These are phyloP conservation scores for Populus ilicifolia DNA, from an alignment of 345 rosid species.

Conservation along the genomic window DNA sequence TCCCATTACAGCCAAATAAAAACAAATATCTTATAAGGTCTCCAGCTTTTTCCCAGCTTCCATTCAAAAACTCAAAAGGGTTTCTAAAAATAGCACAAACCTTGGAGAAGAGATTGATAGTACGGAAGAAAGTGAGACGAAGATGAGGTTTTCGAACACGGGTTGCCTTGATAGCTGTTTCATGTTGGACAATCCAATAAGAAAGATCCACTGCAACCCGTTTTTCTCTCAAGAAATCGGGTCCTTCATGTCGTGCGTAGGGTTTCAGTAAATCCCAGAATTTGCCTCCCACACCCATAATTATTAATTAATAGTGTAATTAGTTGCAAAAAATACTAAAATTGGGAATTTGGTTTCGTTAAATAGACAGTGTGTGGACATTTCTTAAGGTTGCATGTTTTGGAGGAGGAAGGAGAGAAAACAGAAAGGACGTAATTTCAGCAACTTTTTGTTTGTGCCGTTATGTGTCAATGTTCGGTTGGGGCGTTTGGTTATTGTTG, in stretches of 20 bases:
- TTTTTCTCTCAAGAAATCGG: constrained; percentile 61
- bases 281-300: constrained; percentile 85
- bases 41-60: neutral
- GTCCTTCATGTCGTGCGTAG: constrained; percentile 48
- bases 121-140: constrained; percentile 83
- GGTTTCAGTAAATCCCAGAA: constrained; percentile 88
- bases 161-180: constrained; percentile 55
- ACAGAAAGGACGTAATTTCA: neutral
- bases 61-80: neutral
- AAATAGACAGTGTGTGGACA: neutral
- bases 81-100: constrained; percentile 21
- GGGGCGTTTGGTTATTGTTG: too few relatives aligned
- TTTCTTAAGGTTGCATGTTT: neutral
- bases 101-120: constrained; percentile 82
- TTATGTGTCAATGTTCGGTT: neutral
- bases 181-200: constrained; percentile 82
- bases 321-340: neutral
- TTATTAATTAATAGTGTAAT: neutral
- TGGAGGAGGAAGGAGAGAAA: neutral
- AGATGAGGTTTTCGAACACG: constrained; percentile 54
- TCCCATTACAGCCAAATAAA: neutral
- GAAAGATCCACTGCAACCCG: constrained; percentile 88
- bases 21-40: neutral
- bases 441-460: neutral
- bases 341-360: neutral